These are phyloP conservation scores for Narthecium ossifragum DNA, from an alignment of 106 monocot genomes.

Conservation along the genomic window DNA sequence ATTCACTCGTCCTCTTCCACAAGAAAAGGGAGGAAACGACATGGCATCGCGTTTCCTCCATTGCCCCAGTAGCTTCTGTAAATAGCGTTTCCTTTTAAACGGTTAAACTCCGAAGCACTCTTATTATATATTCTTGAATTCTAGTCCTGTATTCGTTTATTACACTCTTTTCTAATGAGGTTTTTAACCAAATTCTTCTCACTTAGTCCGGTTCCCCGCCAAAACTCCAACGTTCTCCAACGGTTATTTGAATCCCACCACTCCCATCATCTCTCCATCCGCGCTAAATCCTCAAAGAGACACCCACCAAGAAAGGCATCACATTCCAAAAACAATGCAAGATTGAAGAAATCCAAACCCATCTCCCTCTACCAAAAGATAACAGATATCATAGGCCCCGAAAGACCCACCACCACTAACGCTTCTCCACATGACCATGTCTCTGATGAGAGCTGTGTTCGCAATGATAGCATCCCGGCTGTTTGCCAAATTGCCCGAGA, in stretches of 20 bases:
- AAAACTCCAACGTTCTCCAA: neutral
- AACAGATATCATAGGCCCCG: slow-evolving; percentile 7
- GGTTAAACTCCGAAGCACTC: too few relatives aligned
- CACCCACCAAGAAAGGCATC: neutral
- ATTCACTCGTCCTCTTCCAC: too few relatives aligned
- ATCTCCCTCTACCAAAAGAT: slow-evolving; percentile 7
- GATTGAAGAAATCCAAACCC: neutral
- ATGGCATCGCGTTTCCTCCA: neutral
- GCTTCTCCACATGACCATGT: neutral
- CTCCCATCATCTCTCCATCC: slow-evolving; percentile 6
- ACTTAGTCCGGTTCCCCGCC: neutral
- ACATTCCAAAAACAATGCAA: neutral
- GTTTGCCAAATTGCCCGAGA: slow-evolving; percentile 42
- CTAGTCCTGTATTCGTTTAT: too few relatives aligned
- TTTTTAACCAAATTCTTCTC: slow-evolving; percentile 4
- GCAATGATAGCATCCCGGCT: slow-evolving; percentile 5
- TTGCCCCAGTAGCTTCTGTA: neutral
- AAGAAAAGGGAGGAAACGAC: too few relatives aligned
- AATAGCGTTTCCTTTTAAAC: neutral
- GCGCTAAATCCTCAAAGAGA: slow-evolving; percentile 14
- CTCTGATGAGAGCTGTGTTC: neutral
- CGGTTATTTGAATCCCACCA: neutral
- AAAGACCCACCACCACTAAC: neutral
- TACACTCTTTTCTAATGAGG: too few relatives aligned
- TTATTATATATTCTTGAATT: neutral